Base-by-base conservation (phyloP, 805 yeast species). In the Ogataea polymorpha region DNA sequence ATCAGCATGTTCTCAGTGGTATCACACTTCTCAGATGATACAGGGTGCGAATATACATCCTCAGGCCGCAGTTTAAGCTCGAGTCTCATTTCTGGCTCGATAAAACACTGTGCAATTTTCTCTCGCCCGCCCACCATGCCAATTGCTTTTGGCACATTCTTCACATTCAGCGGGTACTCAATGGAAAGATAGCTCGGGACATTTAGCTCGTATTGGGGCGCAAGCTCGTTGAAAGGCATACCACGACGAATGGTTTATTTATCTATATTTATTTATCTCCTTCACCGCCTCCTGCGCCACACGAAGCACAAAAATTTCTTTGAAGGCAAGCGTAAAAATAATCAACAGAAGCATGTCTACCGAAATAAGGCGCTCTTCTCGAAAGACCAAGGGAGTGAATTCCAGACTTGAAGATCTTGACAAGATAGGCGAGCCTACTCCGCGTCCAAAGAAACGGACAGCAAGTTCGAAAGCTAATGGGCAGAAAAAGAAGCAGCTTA, bases 151-250 rank as follows among this genome's bases (percentile, higher is more conserved):
- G 71, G 73, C 0, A 75, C 64, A 56, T 89, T 72, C 27, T 71
- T 70, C 6, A 90, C 90, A 13, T 72, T 70, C 23, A 88, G 63
- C 0, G 97, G 97, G 44, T 84, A 71, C 55, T 90, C 97, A 13
- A 90, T 74, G 2, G 90, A 75, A 4, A 85, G 71, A 17, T 79
- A 79, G 51, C 80, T 79, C 7, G 95, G 93, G 1, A 86, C 71
- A 50, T 86, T 93, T 55, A 86, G 61, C 9, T 84, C 73, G 55
- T 73, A 74, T 2, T 39, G 14, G 1, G 55, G 45, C 9, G 58
- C 54, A 6, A 37, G 16, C 25, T 45, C 44, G 32, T 38, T 41
- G 35, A 30, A 26, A 14, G 38, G 21, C 45, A 42, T 42, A 20
- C 23, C n/a, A 31, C 26, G 13, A 21, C n/a, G 23, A 26, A n/a